phyloP scores from a whole-genome alignment of 306 rosid species.

The Mimosa pudica region DNA sequence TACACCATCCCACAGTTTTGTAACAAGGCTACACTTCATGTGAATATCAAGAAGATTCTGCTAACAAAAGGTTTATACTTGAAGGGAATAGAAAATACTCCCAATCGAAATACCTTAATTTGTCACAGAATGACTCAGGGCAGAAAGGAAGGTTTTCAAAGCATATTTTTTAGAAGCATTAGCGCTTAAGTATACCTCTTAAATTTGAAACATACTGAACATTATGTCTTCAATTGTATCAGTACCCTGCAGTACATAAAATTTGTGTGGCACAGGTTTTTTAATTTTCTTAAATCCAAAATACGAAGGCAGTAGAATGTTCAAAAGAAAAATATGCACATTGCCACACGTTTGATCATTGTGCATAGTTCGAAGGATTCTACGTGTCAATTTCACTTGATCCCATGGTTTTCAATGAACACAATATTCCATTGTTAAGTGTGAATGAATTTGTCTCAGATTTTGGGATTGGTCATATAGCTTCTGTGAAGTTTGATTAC shows the following conservation, averaged over 20 bases:
- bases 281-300: too few relatives aligned
- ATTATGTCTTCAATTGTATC: neutral
- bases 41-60: neutral
- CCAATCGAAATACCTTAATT: neutral
- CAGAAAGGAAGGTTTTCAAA: neutral
- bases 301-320: too few relatives aligned
- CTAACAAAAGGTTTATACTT: neutral
- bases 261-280: neutral
- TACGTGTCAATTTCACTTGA: too few relatives aligned
- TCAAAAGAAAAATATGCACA: too few relatives aligned
- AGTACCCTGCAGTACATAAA: neutral
- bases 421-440: too few relatives aligned
- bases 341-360: too few relatives aligned
- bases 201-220: neutral
- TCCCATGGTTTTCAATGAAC: too few relatives aligned
- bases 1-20: neutral
- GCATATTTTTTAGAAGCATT: neutral
- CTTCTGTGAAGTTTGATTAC: too few relatives aligned
- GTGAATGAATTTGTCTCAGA: too few relatives aligned
- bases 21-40: neutral
- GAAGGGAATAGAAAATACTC: neutral
- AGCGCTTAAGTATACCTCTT: neutral
- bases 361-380: too few relatives aligned
- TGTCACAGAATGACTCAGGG: neutral
- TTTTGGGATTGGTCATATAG: too few relatives aligned